phyloP scores from a whole-genome alignment of 2,329 filamentous ascomycete genomes.

The Cladosporium sp. region DNA sequence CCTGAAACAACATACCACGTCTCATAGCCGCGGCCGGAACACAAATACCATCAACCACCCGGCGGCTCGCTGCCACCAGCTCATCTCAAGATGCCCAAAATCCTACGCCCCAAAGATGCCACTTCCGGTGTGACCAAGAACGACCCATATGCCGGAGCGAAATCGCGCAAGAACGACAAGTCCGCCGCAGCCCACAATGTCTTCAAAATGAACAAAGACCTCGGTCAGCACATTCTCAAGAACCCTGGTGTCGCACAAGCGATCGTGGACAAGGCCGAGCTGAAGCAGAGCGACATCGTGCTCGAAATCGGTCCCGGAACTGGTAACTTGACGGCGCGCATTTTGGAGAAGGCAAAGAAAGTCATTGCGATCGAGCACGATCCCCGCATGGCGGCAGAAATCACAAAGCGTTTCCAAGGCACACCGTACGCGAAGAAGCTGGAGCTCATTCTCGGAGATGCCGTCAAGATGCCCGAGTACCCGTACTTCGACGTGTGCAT shows the following conservation, averaged over 20 bases:
- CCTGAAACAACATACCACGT: not conserved
- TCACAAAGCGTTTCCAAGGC: constrained; percentile 90
- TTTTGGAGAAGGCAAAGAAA: constrained; percentile 82
- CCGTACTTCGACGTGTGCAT: constrained; percentile 83
- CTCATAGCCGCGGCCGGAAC: not conserved
- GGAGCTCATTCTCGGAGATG: constrained; percentile 86
- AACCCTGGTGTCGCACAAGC: constrained; percentile 81
- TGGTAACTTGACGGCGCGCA: constrained; percentile 84
- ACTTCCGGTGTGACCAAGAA: constrained; percentile 39
- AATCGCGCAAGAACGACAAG: constrained; percentile 43
- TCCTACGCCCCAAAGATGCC: constrained; percentile 36
- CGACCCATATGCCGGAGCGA: constrained; percentile 48
- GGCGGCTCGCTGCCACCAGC: constrained; percentile 4
- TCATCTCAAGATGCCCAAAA: constrained; percentile 46
- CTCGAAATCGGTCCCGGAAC: constrained; percentile 91
- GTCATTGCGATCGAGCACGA: constrained; percentile 88
- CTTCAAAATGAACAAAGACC: constrained; percentile 95
- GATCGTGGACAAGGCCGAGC: constrained; percentile 80
- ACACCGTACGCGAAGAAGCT: constrained; percentile 80
- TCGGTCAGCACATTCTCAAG: constrained; percentile 90
- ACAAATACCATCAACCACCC: not conserved
- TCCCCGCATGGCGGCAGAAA: constrained; percentile 92
- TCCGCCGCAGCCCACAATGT: constrained; percentile 69
- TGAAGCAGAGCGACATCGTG: constrained; percentile 87
- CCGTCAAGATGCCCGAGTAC: constrained; percentile 78